Percentiles rank a stretch among this genome's conserved stretches.
phyloP scores from a whole-genome alignment of 192 early-diverging fungal genomes.

The Podila clonocystis region DNA sequence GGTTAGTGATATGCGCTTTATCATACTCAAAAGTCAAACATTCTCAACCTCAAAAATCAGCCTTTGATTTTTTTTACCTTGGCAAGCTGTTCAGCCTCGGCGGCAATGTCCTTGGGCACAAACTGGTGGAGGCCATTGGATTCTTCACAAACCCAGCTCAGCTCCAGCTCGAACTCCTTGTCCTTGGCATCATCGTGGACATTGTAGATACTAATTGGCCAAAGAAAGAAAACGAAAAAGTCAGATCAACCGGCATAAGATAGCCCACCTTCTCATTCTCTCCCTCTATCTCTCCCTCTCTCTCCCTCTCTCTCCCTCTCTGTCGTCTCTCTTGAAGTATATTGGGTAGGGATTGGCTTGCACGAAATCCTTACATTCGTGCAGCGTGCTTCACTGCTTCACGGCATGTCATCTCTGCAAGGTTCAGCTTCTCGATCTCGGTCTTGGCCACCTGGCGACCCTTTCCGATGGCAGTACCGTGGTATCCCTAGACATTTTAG shows the following conservation, averaged over 20 bases:
- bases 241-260: too few species aligned
- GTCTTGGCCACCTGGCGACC: conserved; percentile 97
- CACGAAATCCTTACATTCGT: conserved; percentile 73
- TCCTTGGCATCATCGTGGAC: conserved; percentile 98
- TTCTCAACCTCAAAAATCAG: too few species aligned
- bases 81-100: conserved; percentile 85
- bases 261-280: too few species aligned
- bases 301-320: too few species aligned
- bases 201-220: conserved; percentile 78
- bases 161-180: conserved; percentile 98
- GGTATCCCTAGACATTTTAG: conserved; percentile 78
- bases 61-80: conserved; percentile 58
- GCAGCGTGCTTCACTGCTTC: conserved; percentile 96
- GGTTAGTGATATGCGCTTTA: neutral
- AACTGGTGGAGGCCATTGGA: conserved; percentile 80
- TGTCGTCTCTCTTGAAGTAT: too few species aligned
- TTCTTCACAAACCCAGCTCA: conserved; percentile 94
- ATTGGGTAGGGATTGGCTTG: neutral
- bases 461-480: conserved; percentile 95
- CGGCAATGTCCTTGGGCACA: conserved; percentile 88
- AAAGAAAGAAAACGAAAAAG: too few species aligned
- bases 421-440: conserved; percentile 97
- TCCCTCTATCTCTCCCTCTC: too few species aligned
- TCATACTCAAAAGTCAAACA: too few species aligned
- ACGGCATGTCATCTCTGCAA: conserved; percentile 78